Conservation (phyloP, 306 rosid genomes). For the Dalbergia cultrata region DNA sequence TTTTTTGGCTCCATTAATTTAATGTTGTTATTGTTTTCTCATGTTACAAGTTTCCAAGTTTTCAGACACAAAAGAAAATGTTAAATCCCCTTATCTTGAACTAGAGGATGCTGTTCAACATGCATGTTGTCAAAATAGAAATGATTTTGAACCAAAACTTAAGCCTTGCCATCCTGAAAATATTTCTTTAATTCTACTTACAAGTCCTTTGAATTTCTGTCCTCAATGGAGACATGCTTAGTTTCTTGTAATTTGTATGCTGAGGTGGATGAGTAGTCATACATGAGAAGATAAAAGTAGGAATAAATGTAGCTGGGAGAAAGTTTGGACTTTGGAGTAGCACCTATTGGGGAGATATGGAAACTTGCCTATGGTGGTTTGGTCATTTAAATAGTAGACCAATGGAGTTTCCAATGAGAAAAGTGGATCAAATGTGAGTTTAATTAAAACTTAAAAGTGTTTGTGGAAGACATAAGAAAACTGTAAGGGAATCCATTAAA, state of each 20-base stretch:
- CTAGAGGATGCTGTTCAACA: constrained; percentile 32
- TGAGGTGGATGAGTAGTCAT: neutral
- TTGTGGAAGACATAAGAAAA: neutral
- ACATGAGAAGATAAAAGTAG: constrained; percentile 13
- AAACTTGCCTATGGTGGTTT: neutral
- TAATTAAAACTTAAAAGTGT: neutral
- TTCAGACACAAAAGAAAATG: neutral
- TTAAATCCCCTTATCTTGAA: constrained; percentile 25
- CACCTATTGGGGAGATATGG: neutral
- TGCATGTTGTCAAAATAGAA: constrained; percentile 15
- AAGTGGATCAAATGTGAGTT: neutral
- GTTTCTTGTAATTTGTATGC: constrained; percentile 4
- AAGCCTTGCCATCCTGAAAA: neutral
- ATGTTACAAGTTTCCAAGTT: constrained; percentile 31
- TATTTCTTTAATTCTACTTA: constrained; percentile 9
- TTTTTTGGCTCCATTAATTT: constrained; percentile 50
- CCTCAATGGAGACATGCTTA: constrained; percentile 7
- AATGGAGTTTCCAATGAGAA: neutral
- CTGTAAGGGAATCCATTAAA: neutral
- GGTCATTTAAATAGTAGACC: constrained; percentile 1
- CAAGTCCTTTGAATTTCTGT: constrained; percentile 8
- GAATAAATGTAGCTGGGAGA: neutral
- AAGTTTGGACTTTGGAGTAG: neutral
- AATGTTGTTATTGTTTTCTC: constrained; percentile 42
- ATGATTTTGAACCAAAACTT: neutral